A percentile compares a stretch with the other conserved stretches of the same genome.
Evolutionary conservation across 345 rosid genomes (phyloP).

Genomic region (Chamaenerion angustifolium): DNA sequence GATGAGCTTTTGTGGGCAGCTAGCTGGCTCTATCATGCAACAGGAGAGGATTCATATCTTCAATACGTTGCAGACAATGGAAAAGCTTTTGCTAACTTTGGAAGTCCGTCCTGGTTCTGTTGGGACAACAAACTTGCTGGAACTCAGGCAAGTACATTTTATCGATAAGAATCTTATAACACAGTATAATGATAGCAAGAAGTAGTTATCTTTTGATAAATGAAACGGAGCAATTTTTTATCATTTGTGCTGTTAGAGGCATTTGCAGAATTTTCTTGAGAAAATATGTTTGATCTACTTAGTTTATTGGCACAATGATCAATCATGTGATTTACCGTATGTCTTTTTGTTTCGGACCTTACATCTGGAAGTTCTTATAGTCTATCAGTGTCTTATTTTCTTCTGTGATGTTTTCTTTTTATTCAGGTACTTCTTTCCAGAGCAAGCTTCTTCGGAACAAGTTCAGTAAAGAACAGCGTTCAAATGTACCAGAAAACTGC

Average conservation of each 20-base stretch:
- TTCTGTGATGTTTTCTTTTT: background rate
- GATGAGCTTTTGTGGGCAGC: conserved; percentile 98
- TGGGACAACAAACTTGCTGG: conserved; percentile 97
- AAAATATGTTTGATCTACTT: too few relatives aligned
- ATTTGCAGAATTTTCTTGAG: too few relatives aligned
- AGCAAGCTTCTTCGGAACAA: conserved; percentile 49
- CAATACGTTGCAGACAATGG: conserved; percentile 56
- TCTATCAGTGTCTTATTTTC: too few relatives aligned
- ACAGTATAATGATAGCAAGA: too few relatives aligned
- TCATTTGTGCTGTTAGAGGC: too few relatives aligned
- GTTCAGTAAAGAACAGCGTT: conserved; percentile 46
- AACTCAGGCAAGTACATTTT: conserved; percentile 12
- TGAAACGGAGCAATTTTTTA: too few relatives aligned
- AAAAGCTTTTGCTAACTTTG: conserved; percentile 52
- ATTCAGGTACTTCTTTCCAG: conserved; percentile 75
- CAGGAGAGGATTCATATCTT: conserved; percentile 60
- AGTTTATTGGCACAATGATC: too few relatives aligned
- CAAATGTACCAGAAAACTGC: conserved; percentile 61
- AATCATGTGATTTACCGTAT: too few relatives aligned
- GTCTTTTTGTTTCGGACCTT: too few relatives aligned
- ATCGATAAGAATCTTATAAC: background rate
- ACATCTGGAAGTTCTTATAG: too few relatives aligned
- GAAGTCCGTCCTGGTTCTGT: conserved; percentile 87
- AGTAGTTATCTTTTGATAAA: too few relatives aligned
- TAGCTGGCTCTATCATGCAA: conserved; percentile 90